A percentile compares a stretch with the other conserved stretches of the same genome.
These are phyloP conservation scores for Diatrype stigma DNA, from an alignment of 2,329 filamentous ascomycete genomes.

Conservation along the genomic window DNA sequence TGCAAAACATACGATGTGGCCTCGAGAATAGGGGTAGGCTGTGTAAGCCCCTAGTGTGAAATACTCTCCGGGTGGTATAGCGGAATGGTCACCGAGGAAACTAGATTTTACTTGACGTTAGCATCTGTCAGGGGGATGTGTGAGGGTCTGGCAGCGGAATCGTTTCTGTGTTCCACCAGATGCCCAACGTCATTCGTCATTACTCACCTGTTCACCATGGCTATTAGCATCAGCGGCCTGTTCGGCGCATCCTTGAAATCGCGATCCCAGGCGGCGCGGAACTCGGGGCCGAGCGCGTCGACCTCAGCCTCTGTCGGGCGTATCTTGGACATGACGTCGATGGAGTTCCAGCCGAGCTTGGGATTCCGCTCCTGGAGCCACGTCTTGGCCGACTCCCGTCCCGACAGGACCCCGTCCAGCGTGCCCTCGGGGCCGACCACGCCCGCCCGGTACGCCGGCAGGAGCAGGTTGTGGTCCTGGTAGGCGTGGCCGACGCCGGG, in stretches of 20 bases:
- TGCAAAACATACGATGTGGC: conserved; percentile 7
- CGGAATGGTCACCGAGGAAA: conserved; percentile 1
- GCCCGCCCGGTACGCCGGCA: conserved; percentile 37
- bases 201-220: not conserved
- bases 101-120: too few species aligned
- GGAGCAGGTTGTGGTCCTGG: conserved; percentile 44
- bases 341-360: conserved; percentile 6
- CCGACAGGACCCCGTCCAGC: not conserved
- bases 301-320: conserved; percentile 3
- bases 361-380: not conserved
- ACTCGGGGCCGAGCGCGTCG: not conserved
- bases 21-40: conserved; percentile 7
- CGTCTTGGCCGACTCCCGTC: not conserved
- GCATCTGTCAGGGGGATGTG: too few species aligned
- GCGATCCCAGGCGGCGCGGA: conserved; percentile 1
- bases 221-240: conserved; percentile 31
- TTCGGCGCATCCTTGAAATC: conserved; percentile 1
- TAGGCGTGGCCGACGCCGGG: conserved; percentile 43
- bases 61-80: conserved; percentile 1
- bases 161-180: too few species aligned
- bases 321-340: conserved; percentile 5
- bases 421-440: not conserved
- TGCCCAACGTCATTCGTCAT: too few species aligned
- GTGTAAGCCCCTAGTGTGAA: conserved; percentile 1
- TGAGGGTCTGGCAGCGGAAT: too few species aligned